Evolutionary conservation across 2,329 filamentous ascomycete genomes (phyloP).

Genomic region (Dactylellina drechsleri): DNA sequence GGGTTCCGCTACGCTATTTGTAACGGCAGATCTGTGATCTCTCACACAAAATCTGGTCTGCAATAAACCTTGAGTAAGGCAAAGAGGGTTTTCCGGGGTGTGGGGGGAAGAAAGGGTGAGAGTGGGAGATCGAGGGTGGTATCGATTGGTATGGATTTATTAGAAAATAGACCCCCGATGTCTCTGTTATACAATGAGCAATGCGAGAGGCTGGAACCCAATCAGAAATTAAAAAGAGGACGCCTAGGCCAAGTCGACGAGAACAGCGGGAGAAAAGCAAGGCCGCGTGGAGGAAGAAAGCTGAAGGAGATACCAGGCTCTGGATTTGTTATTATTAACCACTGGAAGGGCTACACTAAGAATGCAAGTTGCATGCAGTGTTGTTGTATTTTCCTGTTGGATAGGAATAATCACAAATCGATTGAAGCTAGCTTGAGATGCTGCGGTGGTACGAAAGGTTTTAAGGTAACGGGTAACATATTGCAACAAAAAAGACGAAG

Average conservation of each 20-base stretch:
- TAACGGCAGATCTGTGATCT: constrained; percentile 54
- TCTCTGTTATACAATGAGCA: constrained; percentile 1
- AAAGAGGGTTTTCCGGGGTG: neutral
- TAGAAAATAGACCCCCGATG: neutral
- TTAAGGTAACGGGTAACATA: constrained; percentile 11
- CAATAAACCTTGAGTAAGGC: constrained; percentile 34
- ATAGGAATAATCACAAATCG: neutral
- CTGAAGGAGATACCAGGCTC: neutral
- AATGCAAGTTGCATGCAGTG: constrained; percentile 25
- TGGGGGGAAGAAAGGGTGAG: constrained; percentile 7
- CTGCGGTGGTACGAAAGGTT: neutral
- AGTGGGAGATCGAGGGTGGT: neutral
- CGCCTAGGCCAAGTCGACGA: neutral
- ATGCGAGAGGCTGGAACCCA: constrained; percentile 7
- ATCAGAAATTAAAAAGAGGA: neutral
- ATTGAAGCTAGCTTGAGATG: neutral
- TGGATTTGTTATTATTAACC: no score
- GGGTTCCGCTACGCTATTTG: constrained; percentile 26
- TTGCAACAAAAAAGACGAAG: constrained; percentile 23
- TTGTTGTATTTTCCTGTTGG: constrained; percentile 11
- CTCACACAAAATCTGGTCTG: constrained; percentile 51
- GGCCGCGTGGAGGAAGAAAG: neutral
- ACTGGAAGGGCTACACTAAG: constrained; percentile 5
- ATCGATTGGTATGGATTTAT: constrained; percentile 7
- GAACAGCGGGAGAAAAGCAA: neutral